phyloP scores from a whole-genome alignment of 1,284 basidiomycete species.

The Quambalaria eucalypti region DNA sequence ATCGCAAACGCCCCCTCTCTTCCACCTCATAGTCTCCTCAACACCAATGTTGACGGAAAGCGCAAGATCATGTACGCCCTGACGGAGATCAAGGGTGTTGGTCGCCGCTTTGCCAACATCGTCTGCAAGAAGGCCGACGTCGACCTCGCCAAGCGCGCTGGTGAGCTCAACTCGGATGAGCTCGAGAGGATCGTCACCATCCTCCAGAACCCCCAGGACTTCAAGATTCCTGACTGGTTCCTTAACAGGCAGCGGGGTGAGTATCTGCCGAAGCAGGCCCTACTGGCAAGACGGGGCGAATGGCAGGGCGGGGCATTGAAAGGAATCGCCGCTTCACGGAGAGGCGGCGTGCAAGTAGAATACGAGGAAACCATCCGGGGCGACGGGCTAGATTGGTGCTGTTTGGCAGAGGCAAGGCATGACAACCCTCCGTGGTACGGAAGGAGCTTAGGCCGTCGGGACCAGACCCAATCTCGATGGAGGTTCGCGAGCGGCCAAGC shows the following conservation, averaged over 20 bases:
- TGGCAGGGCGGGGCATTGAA: neutral
- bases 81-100: conserved; percentile 93
- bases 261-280: neutral
- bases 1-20: no score
- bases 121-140: conserved; percentile 99
- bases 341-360: no score
- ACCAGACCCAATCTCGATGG: no score
- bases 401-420: no score
- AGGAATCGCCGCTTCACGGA: no score
- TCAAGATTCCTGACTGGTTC: conserved; percentile 99
- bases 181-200: conserved; percentile 98
- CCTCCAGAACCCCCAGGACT: conserved; percentile 98
- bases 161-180: conserved; percentile 91
- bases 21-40: conserved; percentile 64
- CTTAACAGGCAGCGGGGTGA: conserved; percentile 81
- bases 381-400: no score
- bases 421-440: no score
- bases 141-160: conserved; percentile 92
- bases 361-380: no score
- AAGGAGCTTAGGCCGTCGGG: no score
- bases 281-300: neutral
- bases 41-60: conserved; percentile 99
- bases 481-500: no score
- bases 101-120: conserved; percentile 94
- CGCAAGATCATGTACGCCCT: conserved; percentile 65